These are phyloP conservation scores for Phanerochaete sordida DNA, from an alignment of 768 basidiomycete genomes.

Conservation along the genomic window DNA sequence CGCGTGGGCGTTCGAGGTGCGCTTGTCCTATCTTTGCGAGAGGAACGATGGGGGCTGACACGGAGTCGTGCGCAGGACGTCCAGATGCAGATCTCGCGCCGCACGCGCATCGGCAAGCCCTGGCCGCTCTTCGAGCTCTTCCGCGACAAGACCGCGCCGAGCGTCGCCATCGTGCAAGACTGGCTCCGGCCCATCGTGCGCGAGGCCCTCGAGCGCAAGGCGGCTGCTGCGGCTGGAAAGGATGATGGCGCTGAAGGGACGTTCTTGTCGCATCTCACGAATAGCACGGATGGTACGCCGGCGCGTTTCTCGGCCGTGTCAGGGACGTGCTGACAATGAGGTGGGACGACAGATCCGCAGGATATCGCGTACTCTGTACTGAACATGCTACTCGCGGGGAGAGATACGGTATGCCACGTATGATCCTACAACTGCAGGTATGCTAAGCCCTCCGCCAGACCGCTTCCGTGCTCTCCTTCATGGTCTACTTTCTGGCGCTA, in stretches of 20 bases:
- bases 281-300: slow-evolving; percentile 55
- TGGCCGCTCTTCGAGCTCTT: slow-evolving; percentile 43
- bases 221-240: slow-evolving; percentile 20
- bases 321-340: background rate
- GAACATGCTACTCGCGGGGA: slow-evolving; percentile 70
- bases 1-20: slow-evolving; percentile 28
- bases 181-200: slow-evolving; percentile 63
- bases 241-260: slow-evolving; percentile 57
- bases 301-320: background rate
- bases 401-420: slow-evolving; percentile 50
- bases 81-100: slow-evolving; percentile 30
- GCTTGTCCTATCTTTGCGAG: background rate
- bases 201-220: slow-evolving; percentile 38
- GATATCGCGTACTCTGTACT: slow-evolving; percentile 33
- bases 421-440: slow-evolving; percentile 22
- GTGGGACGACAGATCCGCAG: slow-evolving; percentile 18
- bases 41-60: background rate
- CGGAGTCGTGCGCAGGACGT: slow-evolving; percentile 11
- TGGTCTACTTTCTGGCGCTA: background rate
- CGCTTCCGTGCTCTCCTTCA: background rate
- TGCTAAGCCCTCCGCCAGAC: background rate
- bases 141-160: slow-evolving; percentile 32
- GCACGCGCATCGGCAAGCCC: slow-evolving; percentile 31
- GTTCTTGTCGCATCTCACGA: slow-evolving; percentile 63
- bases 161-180: slow-evolving; percentile 30